phyloP scores from a whole-genome alignment of 495 filamentous ascomycete species.

The Podospora pseudoanserina region DNA sequence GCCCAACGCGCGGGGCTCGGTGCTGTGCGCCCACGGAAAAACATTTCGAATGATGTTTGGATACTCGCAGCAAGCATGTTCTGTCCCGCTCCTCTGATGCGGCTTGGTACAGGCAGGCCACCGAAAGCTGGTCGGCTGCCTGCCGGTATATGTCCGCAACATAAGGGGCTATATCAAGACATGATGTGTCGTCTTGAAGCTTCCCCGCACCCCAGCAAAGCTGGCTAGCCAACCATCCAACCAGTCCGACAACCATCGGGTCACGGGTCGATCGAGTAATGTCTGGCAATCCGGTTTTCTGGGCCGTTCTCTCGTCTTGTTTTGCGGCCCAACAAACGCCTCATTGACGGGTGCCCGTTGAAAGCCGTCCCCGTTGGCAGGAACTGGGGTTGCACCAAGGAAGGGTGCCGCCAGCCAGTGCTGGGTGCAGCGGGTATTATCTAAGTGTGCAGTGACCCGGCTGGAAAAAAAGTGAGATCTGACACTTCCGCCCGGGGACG shows the following conservation, averaged over 20 bases:
- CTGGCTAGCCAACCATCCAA: neutral
- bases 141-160: neutral
- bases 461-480: conserved; percentile 30
- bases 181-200: neutral
- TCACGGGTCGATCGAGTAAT: conserved; percentile 16
- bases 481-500: conserved; percentile 22
- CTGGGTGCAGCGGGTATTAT: conserved; percentile 17
- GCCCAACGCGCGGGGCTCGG: neutral
- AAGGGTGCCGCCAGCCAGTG: conserved; percentile 15
- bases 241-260: neutral
- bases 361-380: conserved; percentile 20
- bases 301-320: conserved; percentile 2
- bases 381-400: conserved; percentile 21
- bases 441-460: conserved; percentile 6
- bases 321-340: neutral
- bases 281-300: conserved; percentile 10
- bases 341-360: conserved; percentile 6
- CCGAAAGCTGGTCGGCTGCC: neutral
- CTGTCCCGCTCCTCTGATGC: neutral
- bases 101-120: neutral
- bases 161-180: neutral
- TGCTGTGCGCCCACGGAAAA: neutral
- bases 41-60: neutral
- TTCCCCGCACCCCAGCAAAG: neutral
- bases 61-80: neutral